Base-by-base conservation (phyloP, 139 green algal species). In the Marvania coccoides region DNA sequence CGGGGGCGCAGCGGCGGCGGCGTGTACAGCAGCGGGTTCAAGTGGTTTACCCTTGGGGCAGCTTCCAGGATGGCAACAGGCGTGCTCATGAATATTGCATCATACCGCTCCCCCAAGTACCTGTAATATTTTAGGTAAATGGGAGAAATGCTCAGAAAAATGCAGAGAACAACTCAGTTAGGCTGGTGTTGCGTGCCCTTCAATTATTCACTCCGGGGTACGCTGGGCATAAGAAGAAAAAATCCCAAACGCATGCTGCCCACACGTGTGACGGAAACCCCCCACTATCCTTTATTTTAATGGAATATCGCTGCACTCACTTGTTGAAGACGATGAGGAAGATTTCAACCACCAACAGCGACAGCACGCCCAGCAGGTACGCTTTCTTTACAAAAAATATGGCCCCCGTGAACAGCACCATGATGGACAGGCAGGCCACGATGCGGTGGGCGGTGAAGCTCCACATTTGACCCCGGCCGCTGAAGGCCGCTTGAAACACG, bases 361-460 rank as follows among this genome's bases (percentile, higher is more conserved):
- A 13, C 12, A 66, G 45, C 26, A 46, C 40, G 30, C 47, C 69
- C 2, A 53, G 61, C 6, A 71, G 24, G 67, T 73, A 85, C 2
- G 73, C 80, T 19, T 51, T 26, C 65, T 80, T 82, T 35, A 75
- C 65, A 8, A 79, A 47, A 47, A 83, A 58, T n/a, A 82, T 69
- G 26, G 65, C 53, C 54, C 55, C 63, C 13, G 73, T 79, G 46
- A 84, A 79, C 15, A 79, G 39, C 28, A 73, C 66, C 54, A 79
- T 78, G 15, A 80, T 45, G n/a, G 59, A 66, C 24, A 83, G 39
- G 67, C 70, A 78, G 39, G 65, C 69, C 6, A 69, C 63, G 42
- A 83, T 35, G 38, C 62, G 59, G 33, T 75, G 47, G 14, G 64
- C 61, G 13, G n/a, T 60, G 15, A 61, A 68, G 26, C 31, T 47